Percentiles rank a stretch among this genome's conserved stretches.
These are phyloP conservation scores for Jackrogersella minutella DNA, from an alignment of 495 filamentous ascomycete genomes.

Conservation along the genomic window DNA sequence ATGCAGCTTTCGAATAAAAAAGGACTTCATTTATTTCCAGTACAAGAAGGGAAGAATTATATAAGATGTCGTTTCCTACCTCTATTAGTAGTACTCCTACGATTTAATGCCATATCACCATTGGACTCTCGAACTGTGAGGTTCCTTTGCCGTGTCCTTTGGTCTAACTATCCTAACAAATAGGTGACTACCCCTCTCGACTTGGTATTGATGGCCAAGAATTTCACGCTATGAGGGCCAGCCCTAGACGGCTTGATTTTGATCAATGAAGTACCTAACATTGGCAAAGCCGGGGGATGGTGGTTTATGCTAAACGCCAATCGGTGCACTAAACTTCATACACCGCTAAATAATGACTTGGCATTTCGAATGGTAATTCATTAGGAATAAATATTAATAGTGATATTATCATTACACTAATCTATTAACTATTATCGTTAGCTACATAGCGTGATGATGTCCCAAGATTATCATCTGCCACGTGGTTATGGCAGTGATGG, in stretches of 20 bases:
- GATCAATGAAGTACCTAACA: neutral
- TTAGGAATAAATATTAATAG: too few relatives aligned
- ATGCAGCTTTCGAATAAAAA: neutral
- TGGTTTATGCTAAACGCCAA: neutral
- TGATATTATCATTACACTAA: neutral
- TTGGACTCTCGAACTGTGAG: neutral
- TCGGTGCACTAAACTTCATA: neutral
- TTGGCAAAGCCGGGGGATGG: neutral
- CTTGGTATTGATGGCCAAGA: neutral
- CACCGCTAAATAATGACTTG: neutral
- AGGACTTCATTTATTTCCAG: neutral
- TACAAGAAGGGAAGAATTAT: neutral
- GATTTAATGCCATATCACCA: neutral
- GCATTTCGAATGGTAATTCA: neutral
- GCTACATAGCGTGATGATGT: too few relatives aligned
- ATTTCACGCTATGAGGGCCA: neutral
- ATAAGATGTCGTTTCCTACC: neutral
- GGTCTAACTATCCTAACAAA: neutral
- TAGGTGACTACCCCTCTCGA: neutral
- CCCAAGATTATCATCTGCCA: neutral
- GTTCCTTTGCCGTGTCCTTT: neutral
- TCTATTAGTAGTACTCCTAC: too few relatives aligned
- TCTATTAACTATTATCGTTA: neutral
- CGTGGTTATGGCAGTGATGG: neutral
- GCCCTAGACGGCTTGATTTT: neutral